phyloP scores from a whole-genome alignment of 2,329 filamentous ascomycete genomes.

The Claviceps arundinis region DNA sequence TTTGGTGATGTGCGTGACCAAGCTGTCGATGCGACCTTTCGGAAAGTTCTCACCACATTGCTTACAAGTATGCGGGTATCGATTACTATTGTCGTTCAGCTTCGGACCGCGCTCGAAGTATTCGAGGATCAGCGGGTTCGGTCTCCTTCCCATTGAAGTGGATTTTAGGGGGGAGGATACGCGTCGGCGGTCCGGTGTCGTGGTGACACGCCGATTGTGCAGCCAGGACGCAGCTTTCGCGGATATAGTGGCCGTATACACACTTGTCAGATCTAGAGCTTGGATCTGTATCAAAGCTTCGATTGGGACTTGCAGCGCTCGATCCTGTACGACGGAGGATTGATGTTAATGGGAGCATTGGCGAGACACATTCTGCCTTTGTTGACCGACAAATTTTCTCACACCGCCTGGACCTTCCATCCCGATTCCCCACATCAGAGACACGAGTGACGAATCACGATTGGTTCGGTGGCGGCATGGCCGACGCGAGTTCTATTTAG shows the following conservation, averaged over 20 bases:
- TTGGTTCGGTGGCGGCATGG: background rate
- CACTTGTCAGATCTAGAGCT: background rate
- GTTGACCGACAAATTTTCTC: conserved; percentile 22
- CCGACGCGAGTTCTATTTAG: background rate
- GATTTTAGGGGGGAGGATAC: background rate
- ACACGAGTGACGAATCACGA: background rate
- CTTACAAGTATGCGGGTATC: conserved; percentile 85
- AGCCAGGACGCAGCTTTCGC: conserved; percentile 12
- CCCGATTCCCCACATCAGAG: background rate
- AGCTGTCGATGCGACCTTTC: conserved; percentile 74
- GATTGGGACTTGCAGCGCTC: background rate
- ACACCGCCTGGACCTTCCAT: conserved; percentile 16
- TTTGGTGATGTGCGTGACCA: conserved; percentile 71
- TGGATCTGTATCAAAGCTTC: background rate
- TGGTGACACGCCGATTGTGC: conserved; percentile 12
- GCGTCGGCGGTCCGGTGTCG: conserved; percentile 8
- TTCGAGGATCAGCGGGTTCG: conserved; percentile 72
- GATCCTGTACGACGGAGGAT: conserved; percentile 3
- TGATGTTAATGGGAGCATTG: conserved; percentile 7
- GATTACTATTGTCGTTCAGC: conserved; percentile 77
- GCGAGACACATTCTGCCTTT: conserved; percentile 19
- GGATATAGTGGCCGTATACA: background rate
- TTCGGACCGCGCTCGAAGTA: conserved; percentile 82
- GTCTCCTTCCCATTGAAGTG: conserved; percentile 61
- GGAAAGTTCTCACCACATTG: conserved; percentile 79